Conservation (phyloP, 257 asterid species). For the Catharanthus roseus region DNA sequence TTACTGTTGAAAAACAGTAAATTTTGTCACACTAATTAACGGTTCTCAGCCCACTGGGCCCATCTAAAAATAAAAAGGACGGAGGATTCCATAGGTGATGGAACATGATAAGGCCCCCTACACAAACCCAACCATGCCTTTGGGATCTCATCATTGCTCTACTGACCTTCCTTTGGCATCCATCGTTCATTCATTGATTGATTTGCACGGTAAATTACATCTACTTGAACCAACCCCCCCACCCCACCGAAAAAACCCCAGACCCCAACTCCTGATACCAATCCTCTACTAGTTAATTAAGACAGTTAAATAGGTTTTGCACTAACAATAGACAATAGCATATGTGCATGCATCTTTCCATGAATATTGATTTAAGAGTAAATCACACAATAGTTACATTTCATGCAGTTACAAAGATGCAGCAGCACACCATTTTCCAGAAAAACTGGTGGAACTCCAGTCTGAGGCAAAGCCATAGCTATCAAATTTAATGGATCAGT, state of each 20-base stretch:
- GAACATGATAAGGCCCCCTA: constrained; percentile 13
- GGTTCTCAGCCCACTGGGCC: constrained; percentile 13
- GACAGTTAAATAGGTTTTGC: not conserved
- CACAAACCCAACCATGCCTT: too few species aligned
- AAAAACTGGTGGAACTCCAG: not conserved
- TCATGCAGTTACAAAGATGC: not conserved
- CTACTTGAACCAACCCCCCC: too few species aligned
- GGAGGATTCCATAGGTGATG: too few species aligned
- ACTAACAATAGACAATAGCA: too few species aligned
- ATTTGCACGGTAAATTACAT: constrained; percentile 4
- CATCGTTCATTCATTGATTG: constrained; percentile 13
- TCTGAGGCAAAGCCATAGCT: constrained; percentile 2
- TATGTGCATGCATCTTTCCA: not conserved
- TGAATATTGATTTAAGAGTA: not conserved
- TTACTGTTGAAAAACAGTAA: not conserved
- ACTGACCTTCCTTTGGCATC: not conserved
- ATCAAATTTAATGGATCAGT: not conserved
- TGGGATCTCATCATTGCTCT: not conserved
- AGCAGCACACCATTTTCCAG: not conserved
- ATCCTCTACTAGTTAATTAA: too few species aligned
- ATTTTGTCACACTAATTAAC: constrained; percentile 10
- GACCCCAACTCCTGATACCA: too few species aligned
- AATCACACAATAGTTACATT: not conserved
- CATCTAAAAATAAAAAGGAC: too few species aligned
- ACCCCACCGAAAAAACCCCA: too few species aligned